A percentile compares a stretch with the other conserved stretches of the same genome.
Evolutionary conservation across 2,329 filamentous ascomycete genomes (phyloP).

Genomic region (Lojkania enalia): DNA sequence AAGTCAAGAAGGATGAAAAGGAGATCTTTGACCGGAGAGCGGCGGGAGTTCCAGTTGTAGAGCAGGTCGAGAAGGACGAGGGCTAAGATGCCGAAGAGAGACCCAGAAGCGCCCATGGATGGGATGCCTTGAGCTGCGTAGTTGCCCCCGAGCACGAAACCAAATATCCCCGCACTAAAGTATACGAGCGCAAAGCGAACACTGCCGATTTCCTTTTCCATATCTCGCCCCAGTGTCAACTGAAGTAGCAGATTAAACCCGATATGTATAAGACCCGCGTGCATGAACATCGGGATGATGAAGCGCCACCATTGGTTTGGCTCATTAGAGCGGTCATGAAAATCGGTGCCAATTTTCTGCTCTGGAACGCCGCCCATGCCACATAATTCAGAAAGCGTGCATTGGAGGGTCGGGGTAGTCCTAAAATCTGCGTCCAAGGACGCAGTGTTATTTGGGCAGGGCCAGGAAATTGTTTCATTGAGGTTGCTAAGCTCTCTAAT

Average conservation of each 20-base stretch:
- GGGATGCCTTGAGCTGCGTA: conserved; percentile 81
- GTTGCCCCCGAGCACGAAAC: conserved; percentile 92
- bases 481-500: conserved; percentile 65
- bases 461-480: conserved; percentile 60
- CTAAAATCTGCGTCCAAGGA: conserved; percentile 62
- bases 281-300: conserved; percentile 92
- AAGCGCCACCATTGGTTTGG: conserved; percentile 98
- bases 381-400: conserved; percentile 78
- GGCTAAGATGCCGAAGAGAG: conserved; percentile 88
- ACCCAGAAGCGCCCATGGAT: conserved; percentile 84
- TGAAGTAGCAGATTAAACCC: conserved; percentile 94
- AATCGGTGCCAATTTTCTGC: conserved; percentile 54
- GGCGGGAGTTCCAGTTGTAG: conserved; percentile 86
- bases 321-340: conserved; percentile 61
- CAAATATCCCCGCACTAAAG: conserved; percentile 88
- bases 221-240: conserved; percentile 84
- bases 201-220: conserved; percentile 87
- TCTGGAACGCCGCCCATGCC: conserved; percentile 76
- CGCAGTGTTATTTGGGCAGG: conserved; percentile 70
- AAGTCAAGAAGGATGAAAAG: conserved; percentile 85
- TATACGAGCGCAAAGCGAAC: conserved; percentile 90
- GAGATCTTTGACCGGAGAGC: conserved; percentile 78
- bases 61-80: conserved; percentile 85
- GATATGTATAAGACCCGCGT: conserved; percentile 92
- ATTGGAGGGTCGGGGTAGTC: conserved; percentile 49